Evolutionary conservation across 2,329 filamentous ascomycete genomes (phyloP).

Genomic region (Penicillium sp.): DNA sequence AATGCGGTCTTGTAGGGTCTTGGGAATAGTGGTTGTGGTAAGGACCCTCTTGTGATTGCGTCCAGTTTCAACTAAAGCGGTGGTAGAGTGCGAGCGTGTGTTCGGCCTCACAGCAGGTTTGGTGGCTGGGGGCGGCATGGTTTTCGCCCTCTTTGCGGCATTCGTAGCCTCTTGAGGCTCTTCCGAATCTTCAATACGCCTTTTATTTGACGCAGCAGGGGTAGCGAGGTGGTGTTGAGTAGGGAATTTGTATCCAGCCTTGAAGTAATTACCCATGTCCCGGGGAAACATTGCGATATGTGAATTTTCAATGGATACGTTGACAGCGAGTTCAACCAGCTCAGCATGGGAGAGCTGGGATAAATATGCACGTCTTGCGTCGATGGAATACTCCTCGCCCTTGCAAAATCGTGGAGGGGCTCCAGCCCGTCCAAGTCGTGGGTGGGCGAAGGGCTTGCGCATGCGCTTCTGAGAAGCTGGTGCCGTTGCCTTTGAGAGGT

Average conservation of each 20-base stretch:
- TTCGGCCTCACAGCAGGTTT: not conserved
- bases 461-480: not conserved
- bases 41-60: not conserved
- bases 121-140: not conserved
- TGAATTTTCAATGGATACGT: conserved; percentile 61
- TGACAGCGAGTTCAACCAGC: conserved; percentile 65
- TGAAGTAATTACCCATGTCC: conserved; percentile 25
- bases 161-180: not conserved
- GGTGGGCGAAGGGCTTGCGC: not conserved
- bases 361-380: conserved; percentile 64
- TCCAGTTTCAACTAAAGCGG: not conserved
- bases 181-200: not conserved
- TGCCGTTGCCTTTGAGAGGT: not conserved
- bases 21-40: not conserved
- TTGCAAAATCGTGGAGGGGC: not conserved
- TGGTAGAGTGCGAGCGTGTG: not conserved
- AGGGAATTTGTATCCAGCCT: conserved; percentile 2
- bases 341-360: conserved; percentile 59
- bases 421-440: conserved; percentile 8
- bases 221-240: conserved; percentile 21
- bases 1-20: not conserved
- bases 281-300: conserved; percentile 65
- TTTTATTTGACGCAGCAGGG: not conserved
- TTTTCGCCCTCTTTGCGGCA: not conserved
- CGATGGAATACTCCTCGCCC: conserved; percentile 21